These are phyloP conservation scores for Phalaenopsis equestris DNA, from an alignment of 106 monocot species.

Conservation along the genomic window DNA sequence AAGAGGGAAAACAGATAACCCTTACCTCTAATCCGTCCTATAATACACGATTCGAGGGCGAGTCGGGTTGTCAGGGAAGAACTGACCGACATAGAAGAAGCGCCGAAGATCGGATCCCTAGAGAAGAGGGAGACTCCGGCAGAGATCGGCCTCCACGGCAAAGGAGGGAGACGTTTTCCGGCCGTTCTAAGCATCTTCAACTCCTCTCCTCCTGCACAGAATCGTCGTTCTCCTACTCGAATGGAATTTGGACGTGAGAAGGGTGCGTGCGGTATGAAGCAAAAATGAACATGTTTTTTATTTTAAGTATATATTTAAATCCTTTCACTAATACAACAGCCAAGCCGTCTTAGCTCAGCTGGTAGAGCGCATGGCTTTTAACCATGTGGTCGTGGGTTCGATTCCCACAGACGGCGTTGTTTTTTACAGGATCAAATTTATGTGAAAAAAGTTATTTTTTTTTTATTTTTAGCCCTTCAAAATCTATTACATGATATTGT, in stretches of 20 bases:
- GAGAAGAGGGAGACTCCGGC: slow-evolving; percentile 12
- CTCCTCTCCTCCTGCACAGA: not conserved
- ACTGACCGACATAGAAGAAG: not conserved
- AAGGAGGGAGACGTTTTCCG: slow-evolving; percentile 29
- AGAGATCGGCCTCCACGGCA: slow-evolving; percentile 14
- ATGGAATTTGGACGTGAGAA: too few species aligned
- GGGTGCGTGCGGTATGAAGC: too few species aligned
- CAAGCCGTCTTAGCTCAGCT: slow-evolving; percentile 16
- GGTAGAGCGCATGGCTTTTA: slow-evolving; percentile 20
- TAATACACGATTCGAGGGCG: slow-evolving; percentile 10
- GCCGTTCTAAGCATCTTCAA: slow-evolving; percentile 30
- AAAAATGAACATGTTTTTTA: too few species aligned
- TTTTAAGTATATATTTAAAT: too few species aligned
- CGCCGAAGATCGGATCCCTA: slow-evolving; percentile 16
- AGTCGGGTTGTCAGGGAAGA: not conserved
- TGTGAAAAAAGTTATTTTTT: too few species aligned
- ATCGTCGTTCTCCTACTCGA: not conserved
- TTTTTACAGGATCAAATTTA: too few species aligned
- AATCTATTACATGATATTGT: too few species aligned
- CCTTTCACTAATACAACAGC: too few species aligned
- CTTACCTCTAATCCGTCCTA: slow-evolving; percentile 24
- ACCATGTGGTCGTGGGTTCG: slow-evolving; percentile 16
- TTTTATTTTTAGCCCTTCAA: too few species aligned
- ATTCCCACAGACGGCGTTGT: not conserved
- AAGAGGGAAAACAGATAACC: not conserved